Conservation (phyloP, 2,329 filamentous ascomycete genomes). For the Zelopaecilomyces penicillatus region DNA sequence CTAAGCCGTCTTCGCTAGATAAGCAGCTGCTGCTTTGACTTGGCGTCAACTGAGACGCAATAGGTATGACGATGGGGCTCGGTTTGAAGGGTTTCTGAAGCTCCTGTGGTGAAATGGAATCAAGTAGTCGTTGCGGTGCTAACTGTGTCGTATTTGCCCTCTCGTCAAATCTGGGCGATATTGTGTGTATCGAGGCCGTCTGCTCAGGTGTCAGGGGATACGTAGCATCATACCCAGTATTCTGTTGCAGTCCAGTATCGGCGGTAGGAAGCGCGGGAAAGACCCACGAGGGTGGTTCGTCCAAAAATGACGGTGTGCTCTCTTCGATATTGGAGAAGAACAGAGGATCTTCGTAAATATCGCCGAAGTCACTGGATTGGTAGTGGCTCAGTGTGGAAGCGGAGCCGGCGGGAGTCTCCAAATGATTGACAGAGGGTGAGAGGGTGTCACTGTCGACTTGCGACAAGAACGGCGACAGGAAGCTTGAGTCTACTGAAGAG, state of each 20-base stretch:
- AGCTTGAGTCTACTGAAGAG: conserved; percentile 27
- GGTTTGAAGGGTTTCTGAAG: conserved; percentile 31
- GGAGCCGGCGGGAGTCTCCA: conserved; percentile 43
- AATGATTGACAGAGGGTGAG: conserved; percentile 21
- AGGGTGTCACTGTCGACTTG: conserved; percentile 24
- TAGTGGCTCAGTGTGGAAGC: conserved; percentile 39
- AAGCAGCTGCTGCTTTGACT: conserved; percentile 40
- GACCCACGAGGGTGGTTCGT: conserved; percentile 18
- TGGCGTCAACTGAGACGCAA: conserved; percentile 36
- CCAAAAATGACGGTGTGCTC: conserved; percentile 38
- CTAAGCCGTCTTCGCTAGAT: conserved; percentile 42
- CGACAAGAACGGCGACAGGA: conserved; percentile 37
- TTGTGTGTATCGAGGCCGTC: conserved; percentile 40
- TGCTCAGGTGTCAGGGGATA: conserved; percentile 45
- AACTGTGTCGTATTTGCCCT: conserved; percentile 18
- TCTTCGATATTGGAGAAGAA: conserved; percentile 37
- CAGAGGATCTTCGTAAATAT: conserved; percentile 41
- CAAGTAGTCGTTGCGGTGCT: conserved; percentile 17
- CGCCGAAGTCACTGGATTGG: conserved; percentile 42
- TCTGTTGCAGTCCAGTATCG: conserved; percentile 5
- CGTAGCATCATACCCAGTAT: conserved; percentile 15
- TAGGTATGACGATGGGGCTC: conserved; percentile 18
- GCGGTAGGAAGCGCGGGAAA: conserved; percentile 2
- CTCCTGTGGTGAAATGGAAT: conserved; percentile 34
- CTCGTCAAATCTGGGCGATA: conserved; percentile 31